Evolutionary conservation across 257 asterid species (phyloP), one percentile per base, ranked within the genome.

Genomic region (Galeopsis tetrahit): DNA sequence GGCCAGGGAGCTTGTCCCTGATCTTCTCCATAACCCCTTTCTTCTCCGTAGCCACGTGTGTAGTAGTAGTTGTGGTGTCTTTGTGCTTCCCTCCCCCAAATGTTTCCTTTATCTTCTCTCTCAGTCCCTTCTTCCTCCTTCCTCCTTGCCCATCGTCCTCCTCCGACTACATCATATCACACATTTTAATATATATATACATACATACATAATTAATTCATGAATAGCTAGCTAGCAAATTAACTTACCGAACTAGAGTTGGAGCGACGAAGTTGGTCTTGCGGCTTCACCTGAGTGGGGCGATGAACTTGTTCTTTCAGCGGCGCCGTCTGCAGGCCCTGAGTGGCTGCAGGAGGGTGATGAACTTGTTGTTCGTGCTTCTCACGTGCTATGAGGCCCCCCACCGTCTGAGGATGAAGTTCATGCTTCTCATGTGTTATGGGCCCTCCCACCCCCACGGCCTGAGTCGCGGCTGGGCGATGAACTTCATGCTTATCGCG

Each of bases 61-160:
- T 70, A 0, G 84, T 74, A 0, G 86, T 67, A 0, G 85, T 48
- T 7, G 84, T 80, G 69, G 69, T 59, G 5, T 73, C 82, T 46
- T 75, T 73, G 33, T 83, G 79, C 56, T 78, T 51, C 28, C 90
- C 85, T 10, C 81, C 81, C 0, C 91, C 74, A 1, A 92, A 75
- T 3, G 80, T 86, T 65, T 85, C 94, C 71, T 86, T 92, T 28
- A 92, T 83, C 77, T 81, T 89, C 83, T 88, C 89, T 49, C 74
- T 90, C 71, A 92, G 10, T 7, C 96, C 93, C 67, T 85, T 86
- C 87, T 88, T 88, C 67, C 85, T 85, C 15, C 90, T 86, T 46
- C 91, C 96, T 17, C 98, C 96, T 76, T 79, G 76, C 46, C 86
- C 96, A 2, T 92, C 96, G 28, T 86, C 96, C 77, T 87, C 95